phyloP scores from a whole-genome alignment of 495 filamentous ascomycete genomes.

The Neurospora cerealis region DNA sequence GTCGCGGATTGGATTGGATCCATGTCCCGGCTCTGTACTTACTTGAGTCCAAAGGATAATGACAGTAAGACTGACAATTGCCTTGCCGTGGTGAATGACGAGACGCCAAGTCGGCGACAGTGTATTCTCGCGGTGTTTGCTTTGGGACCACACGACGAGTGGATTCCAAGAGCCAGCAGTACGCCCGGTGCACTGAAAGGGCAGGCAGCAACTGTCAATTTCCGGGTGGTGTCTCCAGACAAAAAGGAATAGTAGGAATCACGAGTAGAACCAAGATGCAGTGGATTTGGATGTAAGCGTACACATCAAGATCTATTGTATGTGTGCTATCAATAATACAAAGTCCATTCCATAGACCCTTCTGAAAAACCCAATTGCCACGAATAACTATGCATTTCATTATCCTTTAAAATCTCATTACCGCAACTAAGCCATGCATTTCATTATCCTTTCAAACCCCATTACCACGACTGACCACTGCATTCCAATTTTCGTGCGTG shows the following conservation, averaged over 20 bases:
- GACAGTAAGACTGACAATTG: neutral
- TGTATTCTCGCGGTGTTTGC: neutral
- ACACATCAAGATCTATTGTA: neutral
- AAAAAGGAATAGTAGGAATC: neutral
- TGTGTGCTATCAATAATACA: neutral
- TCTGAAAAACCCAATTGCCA: neutral
- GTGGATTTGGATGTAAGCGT: neutral
- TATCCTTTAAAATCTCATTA: neutral
- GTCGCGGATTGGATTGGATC: neutral
- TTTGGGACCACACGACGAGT: neutral
- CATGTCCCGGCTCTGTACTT: neutral
- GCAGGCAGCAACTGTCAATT: neutral
- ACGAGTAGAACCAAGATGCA: neutral
- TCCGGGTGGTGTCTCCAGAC: neutral
- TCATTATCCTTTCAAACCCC: neutral
- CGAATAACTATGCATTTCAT: neutral
- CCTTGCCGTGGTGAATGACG: neutral
- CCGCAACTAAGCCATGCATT: neutral
- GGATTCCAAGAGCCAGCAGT: neutral
- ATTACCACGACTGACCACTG: neutral
- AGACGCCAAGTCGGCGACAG: neutral
- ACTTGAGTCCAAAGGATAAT: neutral
- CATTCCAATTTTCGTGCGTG: neutral
- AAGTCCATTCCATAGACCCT: neutral
- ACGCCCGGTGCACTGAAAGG: neutral